Conservation (phyloP, 2,329 filamentous ascomycete species). For the Colletotrichum chrysophilum region DNA sequence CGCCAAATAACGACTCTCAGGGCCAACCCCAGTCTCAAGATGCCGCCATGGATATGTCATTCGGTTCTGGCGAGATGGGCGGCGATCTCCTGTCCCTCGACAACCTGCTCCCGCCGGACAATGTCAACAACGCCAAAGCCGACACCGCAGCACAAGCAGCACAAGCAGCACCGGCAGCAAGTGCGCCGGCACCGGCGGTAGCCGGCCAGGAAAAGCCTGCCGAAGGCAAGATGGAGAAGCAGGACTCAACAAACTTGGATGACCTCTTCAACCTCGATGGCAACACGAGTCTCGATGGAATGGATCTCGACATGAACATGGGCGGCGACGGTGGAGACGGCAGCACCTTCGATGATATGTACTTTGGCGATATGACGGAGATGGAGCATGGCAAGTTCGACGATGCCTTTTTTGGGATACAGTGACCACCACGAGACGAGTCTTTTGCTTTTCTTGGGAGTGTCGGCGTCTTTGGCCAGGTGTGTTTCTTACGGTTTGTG, state of each 20-base stretch:
- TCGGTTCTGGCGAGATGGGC: slow-evolving; percentile 38
- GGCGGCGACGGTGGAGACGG: slow-evolving; percentile 37
- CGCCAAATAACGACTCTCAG: slow-evolving; percentile 37
- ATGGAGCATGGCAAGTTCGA: slow-evolving; percentile 54
- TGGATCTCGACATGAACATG: slow-evolving; percentile 44
- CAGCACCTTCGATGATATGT: slow-evolving; percentile 57
- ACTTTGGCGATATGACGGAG: slow-evolving; percentile 47
- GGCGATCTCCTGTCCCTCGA: slow-evolving; percentile 34
- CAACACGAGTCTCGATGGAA: slow-evolving; percentile 37
- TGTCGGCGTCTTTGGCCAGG: background rate
- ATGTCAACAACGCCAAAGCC: background rate
- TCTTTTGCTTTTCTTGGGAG: background rate
- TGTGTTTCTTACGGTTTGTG: background rate
- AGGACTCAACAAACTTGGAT: slow-evolving; percentile 43
- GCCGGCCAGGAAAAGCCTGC: slow-evolving; percentile 21
- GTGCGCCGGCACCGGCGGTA: slow-evolving; percentile 1
- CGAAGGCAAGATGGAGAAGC: slow-evolving; percentile 25
- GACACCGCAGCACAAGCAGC: slow-evolving; percentile 8
- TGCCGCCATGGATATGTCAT: slow-evolving; percentile 51
- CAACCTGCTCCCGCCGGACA: slow-evolving; percentile 32
- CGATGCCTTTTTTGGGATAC: slow-evolving; percentile 48
- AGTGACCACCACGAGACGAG: background rate
- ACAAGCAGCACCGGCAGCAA: slow-evolving; percentile 12
- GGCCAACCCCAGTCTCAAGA: slow-evolving; percentile 34
- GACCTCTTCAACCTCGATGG: slow-evolving; percentile 53